Evolutionary conservation across 495 filamentous ascomycete species (phyloP), one percentile per base, ranked within the genome.

Genomic region (Talaromyces ruber): DNA sequence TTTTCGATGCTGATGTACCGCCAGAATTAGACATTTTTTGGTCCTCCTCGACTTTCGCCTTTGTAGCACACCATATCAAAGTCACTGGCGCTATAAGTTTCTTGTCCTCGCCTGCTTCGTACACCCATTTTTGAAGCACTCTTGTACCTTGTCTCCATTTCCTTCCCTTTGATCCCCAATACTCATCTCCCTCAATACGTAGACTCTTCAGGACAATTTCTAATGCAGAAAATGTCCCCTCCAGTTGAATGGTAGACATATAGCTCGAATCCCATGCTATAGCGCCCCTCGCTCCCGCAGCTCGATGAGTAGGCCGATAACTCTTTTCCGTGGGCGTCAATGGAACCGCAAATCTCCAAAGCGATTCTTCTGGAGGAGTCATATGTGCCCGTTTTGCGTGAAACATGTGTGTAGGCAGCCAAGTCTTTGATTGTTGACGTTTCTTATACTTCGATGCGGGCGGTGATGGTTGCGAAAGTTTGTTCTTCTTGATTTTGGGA

Each of bases 201-300:
- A 97, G 64, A 4, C 74, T 78, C 60, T 77, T 83, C 29, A 98
- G 65, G 24, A 94, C 75, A 22, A 81, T 82, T 59, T 85, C 76
- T 24, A 96, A 69, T 26, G 83, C 86, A 12, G 74, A 67, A 47
- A 84, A 81, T 4, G 76, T 70, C 6, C 95, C 94, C 61, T 89
- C 88, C 2, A 97, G 66, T 32, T 86, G 82, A 64, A 96, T 86
- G 2, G 91, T 97, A 70, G 90, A 86, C 76, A 94, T 90, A 70
- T 97, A 98, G 68, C 93, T 97, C 83, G 86, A 91, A 75, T 98
- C 94, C 93, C 95, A 98, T 3, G 84, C 88, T 9, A 93, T 81
- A 58, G 82, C 83, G 22, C 86, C 86, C 59, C 84, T 74, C 18
- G 87, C 79, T 18, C 84, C 85, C 37, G 80, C 82, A n/a, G 92